Evolutionary conservation across 768 basidiomycete genomes (phyloP).

Genomic region (Dendrothele bispora): DNA sequence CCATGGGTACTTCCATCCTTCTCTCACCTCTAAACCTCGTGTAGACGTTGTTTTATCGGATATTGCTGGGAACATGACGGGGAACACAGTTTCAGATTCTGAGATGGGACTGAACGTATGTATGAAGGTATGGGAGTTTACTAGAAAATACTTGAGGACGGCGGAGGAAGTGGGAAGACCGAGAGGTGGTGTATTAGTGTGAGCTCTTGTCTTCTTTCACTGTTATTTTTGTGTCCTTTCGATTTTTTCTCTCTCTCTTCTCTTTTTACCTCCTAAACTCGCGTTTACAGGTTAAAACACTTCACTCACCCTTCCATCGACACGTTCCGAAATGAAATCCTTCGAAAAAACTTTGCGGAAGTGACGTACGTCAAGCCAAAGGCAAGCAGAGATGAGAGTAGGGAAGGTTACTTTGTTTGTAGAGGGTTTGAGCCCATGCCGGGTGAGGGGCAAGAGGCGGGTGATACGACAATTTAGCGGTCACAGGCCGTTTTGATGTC

Average conservation of each 20-base stretch:
- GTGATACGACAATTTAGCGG: no score
- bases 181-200: slow-evolving; percentile 61
- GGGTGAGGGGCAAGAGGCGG: no score
- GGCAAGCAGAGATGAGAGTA: slow-evolving; percentile 75
- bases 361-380: slow-evolving; percentile 78
- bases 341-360: slow-evolving; percentile 63
- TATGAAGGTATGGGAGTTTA: slow-evolving; percentile 71
- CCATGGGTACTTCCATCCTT: no score
- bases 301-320: slow-evolving; percentile 75
- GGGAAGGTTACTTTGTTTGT: slow-evolving; percentile 88
- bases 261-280: no score
- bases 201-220: slow-evolving; percentile 17
- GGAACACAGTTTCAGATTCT: slow-evolving; percentile 65
- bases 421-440: slow-evolving; percentile 56
- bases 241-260: no score
- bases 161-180: slow-evolving; percentile 41
- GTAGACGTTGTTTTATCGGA: slow-evolving; percentile 87
- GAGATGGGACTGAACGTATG: slow-evolving; percentile 73
- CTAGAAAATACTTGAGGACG: slow-evolving; percentile 49
- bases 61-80: slow-evolving; percentile 85
- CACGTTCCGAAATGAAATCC: slow-evolving; percentile 56
- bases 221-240: slow-evolving; percentile 9
- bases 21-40: slow-evolving; percentile 27
- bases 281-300: slow-evolving; percentile 68
- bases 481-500: no score